Evolutionary conservation across 768 basidiomycete species (phyloP), one percentile per base, ranked within the genome.

Genomic region (Asterophora parasitica): DNA sequence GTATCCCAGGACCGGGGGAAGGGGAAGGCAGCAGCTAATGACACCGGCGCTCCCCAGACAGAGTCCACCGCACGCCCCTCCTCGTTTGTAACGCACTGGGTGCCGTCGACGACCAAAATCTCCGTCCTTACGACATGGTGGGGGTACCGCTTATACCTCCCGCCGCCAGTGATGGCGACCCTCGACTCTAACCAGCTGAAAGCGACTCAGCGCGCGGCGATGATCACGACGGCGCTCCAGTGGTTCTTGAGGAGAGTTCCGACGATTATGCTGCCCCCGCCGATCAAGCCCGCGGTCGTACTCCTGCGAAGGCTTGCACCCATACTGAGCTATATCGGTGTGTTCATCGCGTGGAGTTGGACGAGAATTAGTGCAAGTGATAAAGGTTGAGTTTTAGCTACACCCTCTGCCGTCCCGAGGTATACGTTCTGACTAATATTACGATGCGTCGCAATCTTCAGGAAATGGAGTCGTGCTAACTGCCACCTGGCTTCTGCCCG

Each of bases 281-380:
- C 81, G 44, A 69, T 88, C 49, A 73, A 75, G 13, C 72, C 79
- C 0, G 78, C 78, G 2, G 65, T 87, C 30, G 58, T 65, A 44
- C 62, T 88, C 49, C 68, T 88, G n/a, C 82, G 80, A 57, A 66
- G 74, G 35, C 65, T 87, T 12, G 70, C 80, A 12, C 87, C 86
- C 6, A 77, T 81, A 37, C 69, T 84, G 4, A 79, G 83, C 4
- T 88, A 88, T 56, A 73, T 90, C 40, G 85, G 86, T 2, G 79
- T 81, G 0, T 86, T 90, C 58, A 73, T 91, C 28, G 81, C 85
- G 4, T 91, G 87, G 86, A 78, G 76, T 53, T 92, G 89, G 89
- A 70, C 74, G 30, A 74, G 79, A 30, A 78, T 92, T 43, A 73
- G 76, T 48, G 66, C 73, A 9, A 79, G 81, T 55, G 85, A 90